phyloP scores from a whole-genome alignment of 495 filamentous ascomycete species.

The Penicillium herquei region DNA sequence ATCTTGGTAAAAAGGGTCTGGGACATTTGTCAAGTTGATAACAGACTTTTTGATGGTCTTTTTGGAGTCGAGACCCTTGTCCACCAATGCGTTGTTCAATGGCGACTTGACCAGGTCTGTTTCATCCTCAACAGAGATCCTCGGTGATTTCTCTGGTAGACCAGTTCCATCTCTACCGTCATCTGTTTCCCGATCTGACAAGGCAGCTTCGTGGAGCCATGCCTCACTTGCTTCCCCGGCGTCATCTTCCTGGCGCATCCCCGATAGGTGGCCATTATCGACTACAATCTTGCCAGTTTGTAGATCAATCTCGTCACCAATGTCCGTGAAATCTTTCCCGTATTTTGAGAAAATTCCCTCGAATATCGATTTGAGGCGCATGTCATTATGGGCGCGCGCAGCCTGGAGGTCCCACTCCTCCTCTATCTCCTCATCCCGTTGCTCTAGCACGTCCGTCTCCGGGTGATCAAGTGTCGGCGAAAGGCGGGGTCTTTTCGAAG shows the following conservation, averaged over 20 bases:
- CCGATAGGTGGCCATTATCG: conserved; percentile 77
- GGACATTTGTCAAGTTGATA: not conserved
- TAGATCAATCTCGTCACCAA: conserved; percentile 81
- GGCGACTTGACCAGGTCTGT: not conserved
- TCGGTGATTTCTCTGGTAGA: not conserved
- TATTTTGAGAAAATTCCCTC: conserved; percentile 90
- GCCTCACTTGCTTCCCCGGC: conserved; percentile 25
- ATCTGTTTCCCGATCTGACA: conserved; percentile 1
- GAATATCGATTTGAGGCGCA: conserved; percentile 73
- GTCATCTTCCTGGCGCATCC: conserved; percentile 54
- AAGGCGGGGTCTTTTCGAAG: conserved; percentile 56
- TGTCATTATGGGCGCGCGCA: conserved; percentile 58
- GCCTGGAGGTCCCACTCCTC: conserved; percentile 49
- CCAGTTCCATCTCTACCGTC: not conserved
- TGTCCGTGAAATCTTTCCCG: conserved; percentile 71
- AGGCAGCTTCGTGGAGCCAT: conserved; percentile 16
- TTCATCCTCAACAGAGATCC: not conserved
- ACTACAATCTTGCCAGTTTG: conserved; percentile 75
- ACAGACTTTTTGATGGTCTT: not conserved
- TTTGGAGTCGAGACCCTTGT: not conserved
- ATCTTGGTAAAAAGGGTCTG: conserved; percentile 5
- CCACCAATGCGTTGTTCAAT: not conserved
- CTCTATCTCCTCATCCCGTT: conserved; percentile 29
- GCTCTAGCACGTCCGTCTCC: conserved; percentile 37
- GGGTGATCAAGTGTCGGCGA: conserved; percentile 40